Base-by-base conservation (phyloP, 345 rosid genomes). In the Eucalyptus fibrosa region DNA sequence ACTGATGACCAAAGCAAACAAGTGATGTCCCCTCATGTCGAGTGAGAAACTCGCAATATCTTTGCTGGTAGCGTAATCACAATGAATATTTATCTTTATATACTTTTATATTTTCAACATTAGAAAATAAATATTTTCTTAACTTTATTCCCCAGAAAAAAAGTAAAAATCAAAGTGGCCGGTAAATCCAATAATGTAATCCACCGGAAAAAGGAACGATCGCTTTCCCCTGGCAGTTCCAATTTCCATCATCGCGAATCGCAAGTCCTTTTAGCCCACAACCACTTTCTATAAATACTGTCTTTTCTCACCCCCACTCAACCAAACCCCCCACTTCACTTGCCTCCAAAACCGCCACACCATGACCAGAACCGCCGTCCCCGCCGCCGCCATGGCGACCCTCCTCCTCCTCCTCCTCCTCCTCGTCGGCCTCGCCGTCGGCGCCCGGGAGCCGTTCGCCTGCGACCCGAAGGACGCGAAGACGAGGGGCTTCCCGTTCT, bases 401-500 rank as follows among this genome's bases (percentile, higher is more conserved):
- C 15, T 89, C 45, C 1, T 56, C 65, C 16, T 91, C 90, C 83
- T 93, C 87, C 83, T 91, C 90, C 62, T 93, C 72, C 5, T 50
- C 62, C 92, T 45, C 50, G 18, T 2, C 51, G 18, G 51, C n/a
- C 72, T 87, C 47, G 81, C 87, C 88, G 90, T 82, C 60, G 91
- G 86, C 9, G 92, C 93, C 87, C 92, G 95, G 3, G 96, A 91
- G 81, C 92, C 95, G 28, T 94, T 95, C 86, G 95, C 96, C 44
- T 96, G 97, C 87, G 95, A 94, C 88, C 91, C 95, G 17, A 94
- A 89, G 30, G 93, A 94, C 53, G 93, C 87, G 42, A 87, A 90
- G 88, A 94, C 97, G 47, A 10, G 80, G 5, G 81, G 67, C 60
- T 56, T 94, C 83, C 93, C 95, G 50, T 97, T 97, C 92, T 97